Conservation (phyloP, 495 filamentous ascomycete species). For the Aspergillus bertholletiae region DNA sequence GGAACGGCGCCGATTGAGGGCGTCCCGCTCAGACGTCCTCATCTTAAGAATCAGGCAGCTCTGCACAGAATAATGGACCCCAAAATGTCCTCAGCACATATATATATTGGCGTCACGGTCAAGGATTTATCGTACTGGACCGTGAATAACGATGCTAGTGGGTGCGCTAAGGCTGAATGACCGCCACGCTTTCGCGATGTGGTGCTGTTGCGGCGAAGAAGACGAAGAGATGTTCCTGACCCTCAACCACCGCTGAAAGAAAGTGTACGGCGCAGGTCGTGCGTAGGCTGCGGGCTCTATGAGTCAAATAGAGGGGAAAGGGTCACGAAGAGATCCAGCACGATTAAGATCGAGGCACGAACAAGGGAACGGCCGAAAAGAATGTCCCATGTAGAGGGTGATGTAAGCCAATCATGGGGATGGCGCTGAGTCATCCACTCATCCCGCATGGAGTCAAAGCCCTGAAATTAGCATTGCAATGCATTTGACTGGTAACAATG, state of each 20-base stretch:
- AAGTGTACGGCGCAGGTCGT: too few relatives aligned
- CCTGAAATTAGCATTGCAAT: background rate
- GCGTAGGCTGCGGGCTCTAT: too few relatives aligned
- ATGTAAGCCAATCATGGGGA: background rate
- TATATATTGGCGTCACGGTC: background rate
- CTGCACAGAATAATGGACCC: background rate
- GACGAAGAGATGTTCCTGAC: background rate
- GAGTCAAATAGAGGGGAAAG: background rate
- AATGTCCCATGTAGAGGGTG: background rate
- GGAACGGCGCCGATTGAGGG: slow-evolving; percentile 54
- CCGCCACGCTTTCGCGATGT: slow-evolving; percentile 2
- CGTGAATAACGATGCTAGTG: background rate
- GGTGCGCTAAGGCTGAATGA: slow-evolving; percentile 5
- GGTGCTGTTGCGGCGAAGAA: background rate
- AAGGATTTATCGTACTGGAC: background rate
- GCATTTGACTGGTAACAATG: too few relatives aligned
- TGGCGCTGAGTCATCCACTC: background rate
- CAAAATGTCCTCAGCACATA: background rate
- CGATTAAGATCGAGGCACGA: background rate
- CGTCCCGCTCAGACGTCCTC: slow-evolving; percentile 26
- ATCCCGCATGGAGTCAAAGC: background rate
- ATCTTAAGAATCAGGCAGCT: slow-evolving; percentile 13
- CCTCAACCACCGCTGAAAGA: background rate
- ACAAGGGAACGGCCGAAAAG: background rate
- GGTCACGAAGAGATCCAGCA: background rate